These are phyloP conservation scores for Rhizopogon sp. DNA, from an alignment of 768 basidiomycete genomes.

Conservation along the genomic window DNA sequence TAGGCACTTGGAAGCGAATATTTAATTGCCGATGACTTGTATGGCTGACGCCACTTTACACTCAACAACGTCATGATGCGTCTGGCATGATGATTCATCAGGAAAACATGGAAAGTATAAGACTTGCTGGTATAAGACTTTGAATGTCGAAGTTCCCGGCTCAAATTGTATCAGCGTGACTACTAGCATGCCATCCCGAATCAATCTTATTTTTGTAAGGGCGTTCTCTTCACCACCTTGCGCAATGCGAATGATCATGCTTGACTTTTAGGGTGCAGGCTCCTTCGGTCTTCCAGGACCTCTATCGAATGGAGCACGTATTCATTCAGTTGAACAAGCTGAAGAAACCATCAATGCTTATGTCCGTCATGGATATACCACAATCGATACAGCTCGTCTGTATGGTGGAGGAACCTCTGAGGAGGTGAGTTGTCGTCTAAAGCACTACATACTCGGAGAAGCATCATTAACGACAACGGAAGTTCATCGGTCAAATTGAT, in stretches of 20 bases:
- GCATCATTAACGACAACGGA: background rate
- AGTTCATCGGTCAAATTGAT: constrained; percentile 14
- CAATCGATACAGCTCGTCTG: constrained; percentile 17
- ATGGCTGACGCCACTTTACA: too few relatives aligned
- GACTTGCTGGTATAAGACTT: too few relatives aligned
- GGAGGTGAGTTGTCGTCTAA: constrained; percentile 8
- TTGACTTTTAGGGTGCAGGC: constrained; percentile 14
- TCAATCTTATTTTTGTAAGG: constrained; percentile 12
- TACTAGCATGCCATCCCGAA: constrained; percentile 1
- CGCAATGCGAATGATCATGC: background rate
- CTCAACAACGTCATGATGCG: too few relatives aligned
- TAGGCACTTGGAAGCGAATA: too few relatives aligned
- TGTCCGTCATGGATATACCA: constrained; percentile 11
- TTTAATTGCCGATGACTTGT: too few relatives aligned
- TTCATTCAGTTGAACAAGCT: constrained; percentile 11
- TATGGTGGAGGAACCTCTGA: constrained; percentile 19
- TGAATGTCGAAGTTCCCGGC: too few relatives aligned
- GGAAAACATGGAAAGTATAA: too few relatives aligned
- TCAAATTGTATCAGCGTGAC: too few relatives aligned
- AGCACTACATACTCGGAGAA: background rate
- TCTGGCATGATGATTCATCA: too few relatives aligned
- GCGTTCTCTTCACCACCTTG: background rate
- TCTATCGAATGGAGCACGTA: constrained; percentile 15
- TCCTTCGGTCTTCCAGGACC: constrained; percentile 14
- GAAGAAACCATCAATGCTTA: constrained; percentile 10